Evolutionary conservation across 345 rosid genomes (phyloP), one percentile per base, ranked within the genome.

Genomic region (Pistacia integerrima): DNA sequence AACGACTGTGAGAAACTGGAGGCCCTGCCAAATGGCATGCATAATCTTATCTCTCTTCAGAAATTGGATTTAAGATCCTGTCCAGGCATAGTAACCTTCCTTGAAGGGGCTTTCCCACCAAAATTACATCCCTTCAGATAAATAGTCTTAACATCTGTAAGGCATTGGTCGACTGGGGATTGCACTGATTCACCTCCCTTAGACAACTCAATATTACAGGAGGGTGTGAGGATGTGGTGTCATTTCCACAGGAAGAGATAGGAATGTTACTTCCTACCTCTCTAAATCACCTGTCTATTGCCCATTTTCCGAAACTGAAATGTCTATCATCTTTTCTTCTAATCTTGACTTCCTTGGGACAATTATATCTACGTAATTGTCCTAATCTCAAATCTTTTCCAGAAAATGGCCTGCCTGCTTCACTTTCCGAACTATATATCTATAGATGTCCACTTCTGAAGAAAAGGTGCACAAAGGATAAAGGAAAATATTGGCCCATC

Each of bases 181-280:
- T 78, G 74, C 56, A 75, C 69, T 74, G 64, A 30, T 73, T 82
- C 20, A 58, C 54, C n/a, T 74, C 67, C 38, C 76, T 81, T 20
- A 14, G 22, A 54, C 5, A 9, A 3, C 76, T 81, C 3, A 4
- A 16, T 3, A 65, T 78, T 17, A 8, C 1, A 10, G 74, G 66
- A 3, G 73, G 76, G 64, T 64, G 72, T 25, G 1, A 58, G 38
- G 67, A 77, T 3, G 33, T 69, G 51, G 55, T 46, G 11, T 71
- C 76, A 1, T 82, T 82, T 67, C 81, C 77, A 2, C 74, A 65
- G 11, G 81, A 60, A 30, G 79, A 67, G 28, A 74, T 6, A 38
- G 65, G 65, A 35, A 59, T 66, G 36, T 20, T 54, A 65, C 64
- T 78, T 64, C 74, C 84, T 54, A 13, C 33, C 59, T 77, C 84